Base-by-base conservation (phyloP, 805 yeast genomes). In the Saturnispora ahearnii region DNA sequence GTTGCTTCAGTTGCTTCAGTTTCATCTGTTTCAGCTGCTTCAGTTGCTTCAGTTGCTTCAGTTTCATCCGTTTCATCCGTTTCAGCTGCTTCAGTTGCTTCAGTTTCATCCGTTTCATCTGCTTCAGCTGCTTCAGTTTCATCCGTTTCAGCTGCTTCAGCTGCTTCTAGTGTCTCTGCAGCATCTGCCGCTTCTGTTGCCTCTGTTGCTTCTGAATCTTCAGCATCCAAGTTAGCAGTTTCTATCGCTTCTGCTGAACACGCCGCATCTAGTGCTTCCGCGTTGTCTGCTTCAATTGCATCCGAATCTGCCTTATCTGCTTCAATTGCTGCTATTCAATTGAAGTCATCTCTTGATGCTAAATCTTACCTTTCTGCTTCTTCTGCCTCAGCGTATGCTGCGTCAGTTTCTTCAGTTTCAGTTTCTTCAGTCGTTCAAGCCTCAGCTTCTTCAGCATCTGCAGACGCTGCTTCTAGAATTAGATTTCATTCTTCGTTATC, bases 371-470 rank as follows among this genome's bases (percentile, higher is more conserved):
- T 56, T n/a, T 53, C 53, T 29, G 56, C 56, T 22, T 52, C 58
- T 15, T 54, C 54, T 33, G 49, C 53, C 1, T 54, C 51, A 26
- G 49, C 68, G 24, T 30, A 61, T 42, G 40, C 51, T 29, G 50
- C 55, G n/a, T 48, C 62, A n/a, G 53, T 48, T 34, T 52, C 62
- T 3, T 55, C 59, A 7, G 57, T 28, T 42, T 62, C 66, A 13
- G 67, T 68, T 41, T 61, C 62, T 18, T 62, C 70, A 6, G 62
- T 64, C 11, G 60, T 66, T 37, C 65, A 64, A 34, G 71, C 69
- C n/a, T 50, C 59, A 36, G 52, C 53, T 13, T 44, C 61, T 26
- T 40, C 59, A 7, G 54, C 48, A 11, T 46, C 55, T 32, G 51
- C 22, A 8, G 47, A 51, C 21, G 48, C 56, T 2, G 50, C 46